A percentile compares a stretch with the other conserved stretches of the same genome.
phyloP scores from a whole-genome alignment of 1,284 basidiomycete genomes.

The Cryptococcus sp. region DNA sequence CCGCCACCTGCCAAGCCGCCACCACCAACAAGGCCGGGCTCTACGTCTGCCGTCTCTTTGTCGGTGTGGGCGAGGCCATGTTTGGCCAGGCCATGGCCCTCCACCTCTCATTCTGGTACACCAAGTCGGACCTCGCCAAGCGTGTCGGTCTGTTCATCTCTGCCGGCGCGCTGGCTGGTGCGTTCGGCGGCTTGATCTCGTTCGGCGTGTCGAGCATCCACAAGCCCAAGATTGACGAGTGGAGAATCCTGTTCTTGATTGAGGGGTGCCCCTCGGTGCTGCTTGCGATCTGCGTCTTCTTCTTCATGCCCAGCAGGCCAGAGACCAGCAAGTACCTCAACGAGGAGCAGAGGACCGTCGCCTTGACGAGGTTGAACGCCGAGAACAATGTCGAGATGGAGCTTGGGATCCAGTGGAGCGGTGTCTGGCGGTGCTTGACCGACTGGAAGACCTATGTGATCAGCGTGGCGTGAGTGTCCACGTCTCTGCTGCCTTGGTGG shows the following conservation, averaged over 20 bases:
- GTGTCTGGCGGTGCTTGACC: constrained; percentile 61
- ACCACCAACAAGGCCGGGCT: constrained; percentile 41
- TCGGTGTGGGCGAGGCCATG: constrained; percentile 48
- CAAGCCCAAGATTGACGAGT: constrained; percentile 29
- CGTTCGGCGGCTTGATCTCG: constrained; percentile 47
- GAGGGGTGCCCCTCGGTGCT: constrained; percentile 60
- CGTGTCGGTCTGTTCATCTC: constrained; percentile 52
- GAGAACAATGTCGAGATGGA: constrained; percentile 60
- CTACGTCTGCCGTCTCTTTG: constrained; percentile 48
- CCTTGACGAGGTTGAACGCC: constrained; percentile 69
- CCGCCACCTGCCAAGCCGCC: constrained; percentile 49
- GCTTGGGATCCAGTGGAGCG: constrained; percentile 48
- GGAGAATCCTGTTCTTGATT: constrained; percentile 52
- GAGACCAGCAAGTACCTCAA: constrained; percentile 68
- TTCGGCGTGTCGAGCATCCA: constrained; percentile 47
- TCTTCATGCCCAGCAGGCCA: constrained; percentile 70
- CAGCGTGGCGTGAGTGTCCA: constrained; percentile 61
- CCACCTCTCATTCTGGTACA: constrained; percentile 48
- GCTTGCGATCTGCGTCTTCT: constrained; percentile 63
- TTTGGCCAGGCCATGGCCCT: constrained; percentile 49
- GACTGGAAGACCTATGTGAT: constrained; percentile 58
- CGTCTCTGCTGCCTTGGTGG: background rate
- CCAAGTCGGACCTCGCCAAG: constrained; percentile 49
- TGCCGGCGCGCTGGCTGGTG: constrained; percentile 47
- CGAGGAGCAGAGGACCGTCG: constrained; percentile 68